A percentile compares a stretch with the other conserved stretches of the same genome.
These are phyloP conservation scores for Naganishia friedmannii DNA, from an alignment of 768 basidiomycete species.

Conservation along the genomic window DNA sequence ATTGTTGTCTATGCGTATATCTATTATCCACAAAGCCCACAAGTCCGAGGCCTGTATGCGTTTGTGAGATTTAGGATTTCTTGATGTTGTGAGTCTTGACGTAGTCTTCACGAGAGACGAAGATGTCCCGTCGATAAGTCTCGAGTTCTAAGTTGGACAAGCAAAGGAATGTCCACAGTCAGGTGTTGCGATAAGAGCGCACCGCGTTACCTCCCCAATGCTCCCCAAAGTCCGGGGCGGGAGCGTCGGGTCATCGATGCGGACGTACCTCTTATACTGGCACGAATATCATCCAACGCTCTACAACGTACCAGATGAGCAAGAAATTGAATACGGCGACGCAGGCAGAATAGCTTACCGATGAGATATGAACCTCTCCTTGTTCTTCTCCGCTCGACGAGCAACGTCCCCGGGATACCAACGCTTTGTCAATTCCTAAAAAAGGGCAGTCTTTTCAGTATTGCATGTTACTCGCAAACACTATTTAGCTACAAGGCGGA, in stretches of 20 bases:
- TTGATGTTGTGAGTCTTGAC: conserved; percentile 8
- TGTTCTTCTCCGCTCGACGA: conserved; percentile 29
- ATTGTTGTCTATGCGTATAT: no score
- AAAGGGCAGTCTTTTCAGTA: conserved; percentile 12
- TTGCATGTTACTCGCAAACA: no score
- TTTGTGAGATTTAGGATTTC: background rate
- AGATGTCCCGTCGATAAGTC: conserved; percentile 76
- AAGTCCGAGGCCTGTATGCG: background rate
- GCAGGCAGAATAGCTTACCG: conserved; percentile 32
- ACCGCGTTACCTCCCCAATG: background rate
- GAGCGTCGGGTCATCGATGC: no score
- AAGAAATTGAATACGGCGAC: background rate
- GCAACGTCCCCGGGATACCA: conserved; percentile 47
- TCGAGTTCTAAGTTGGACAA: conserved; percentile 62
- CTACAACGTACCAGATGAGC: conserved; percentile 53
- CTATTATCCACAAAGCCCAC: no score
- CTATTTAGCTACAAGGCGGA: no score
- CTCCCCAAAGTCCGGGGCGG: no score
- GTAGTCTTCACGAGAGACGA: conserved; percentile 53
- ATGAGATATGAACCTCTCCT: conserved; percentile 38
- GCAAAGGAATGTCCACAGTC: background rate
- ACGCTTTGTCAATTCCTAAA: conserved; percentile 48
- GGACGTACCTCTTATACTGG: conserved; percentile 66
- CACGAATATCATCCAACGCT: conserved; percentile 75
- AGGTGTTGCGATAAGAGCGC: background rate